Conservation (phyloP, 2,329 filamentous ascomycete species). For the Colletotrichum scovillei region DNA sequence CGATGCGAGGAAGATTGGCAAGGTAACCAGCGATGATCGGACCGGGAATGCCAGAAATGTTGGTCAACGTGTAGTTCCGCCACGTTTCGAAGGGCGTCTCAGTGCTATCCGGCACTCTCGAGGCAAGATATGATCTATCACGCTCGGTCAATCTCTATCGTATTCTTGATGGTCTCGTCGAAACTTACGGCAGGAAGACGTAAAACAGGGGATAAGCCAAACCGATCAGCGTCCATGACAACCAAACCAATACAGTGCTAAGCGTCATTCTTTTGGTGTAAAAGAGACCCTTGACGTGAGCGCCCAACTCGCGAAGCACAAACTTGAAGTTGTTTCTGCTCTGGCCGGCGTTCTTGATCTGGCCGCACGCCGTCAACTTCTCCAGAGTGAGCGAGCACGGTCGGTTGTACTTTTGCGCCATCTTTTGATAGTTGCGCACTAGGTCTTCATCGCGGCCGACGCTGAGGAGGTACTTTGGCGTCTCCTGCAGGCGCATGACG, state of each 20-base stretch:
- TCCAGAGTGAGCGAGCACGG: conserved; percentile 52
- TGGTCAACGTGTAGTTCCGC: conserved; percentile 79
- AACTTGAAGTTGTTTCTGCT: conserved; percentile 12
- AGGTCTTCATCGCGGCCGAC: conserved; percentile 63
- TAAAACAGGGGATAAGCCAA: conserved; percentile 81
- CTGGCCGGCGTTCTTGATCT: conserved; percentile 49
- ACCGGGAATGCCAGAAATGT: conserved; percentile 74
- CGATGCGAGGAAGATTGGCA: conserved; percentile 68
- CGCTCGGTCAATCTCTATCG: neutral
- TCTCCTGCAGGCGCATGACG: conserved; percentile 66
- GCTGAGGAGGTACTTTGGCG: conserved; percentile 68
- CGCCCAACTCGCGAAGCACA: conserved; percentile 24
- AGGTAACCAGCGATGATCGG: conserved; percentile 77
- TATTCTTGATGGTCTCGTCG: neutral
- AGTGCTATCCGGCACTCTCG: conserved; percentile 16
- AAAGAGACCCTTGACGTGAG: conserved; percentile 75
- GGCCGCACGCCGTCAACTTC: conserved; percentile 57
- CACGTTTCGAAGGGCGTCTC: conserved; percentile 60
- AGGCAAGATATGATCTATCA: conserved; percentile 17
- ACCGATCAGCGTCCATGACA: conserved; percentile 77
- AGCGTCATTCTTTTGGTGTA: conserved; percentile 67
- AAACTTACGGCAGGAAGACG: conserved; percentile 73
- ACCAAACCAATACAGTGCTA: conserved; percentile 73
- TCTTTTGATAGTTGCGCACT: conserved; percentile 52
- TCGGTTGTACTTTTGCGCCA: conserved; percentile 52